Conservation (phyloP, 202 grass and related monocot genomes). For the Cymbopogon flexuosus region DNA sequence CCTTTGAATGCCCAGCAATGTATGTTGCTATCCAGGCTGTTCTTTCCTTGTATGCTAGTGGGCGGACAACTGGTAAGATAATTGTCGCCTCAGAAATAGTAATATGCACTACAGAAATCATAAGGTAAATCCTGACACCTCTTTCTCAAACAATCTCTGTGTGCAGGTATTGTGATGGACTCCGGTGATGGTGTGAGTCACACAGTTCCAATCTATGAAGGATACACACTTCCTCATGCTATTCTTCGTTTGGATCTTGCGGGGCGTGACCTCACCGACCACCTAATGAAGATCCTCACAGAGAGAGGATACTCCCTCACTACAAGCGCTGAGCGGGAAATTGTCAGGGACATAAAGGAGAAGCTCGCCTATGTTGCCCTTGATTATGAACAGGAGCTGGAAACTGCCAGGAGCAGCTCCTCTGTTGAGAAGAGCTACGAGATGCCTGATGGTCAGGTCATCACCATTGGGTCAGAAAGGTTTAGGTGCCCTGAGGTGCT, state of each 20-base stretch:
- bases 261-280: constrained; percentile 75
- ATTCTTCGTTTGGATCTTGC: constrained; percentile 83
- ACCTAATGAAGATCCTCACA: constrained; percentile 91
- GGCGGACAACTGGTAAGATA: constrained; percentile 75
- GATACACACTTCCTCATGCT: constrained; percentile 80
- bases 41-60: constrained; percentile 83
- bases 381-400: constrained; percentile 75
- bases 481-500: constrained; percentile 85
- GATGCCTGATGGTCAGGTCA: constrained; percentile 80
- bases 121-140: not conserved
- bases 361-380: constrained; percentile 72
- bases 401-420: constrained; percentile 66
- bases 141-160: not conserved
- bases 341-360: constrained; percentile 90
- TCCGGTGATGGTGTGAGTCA: constrained; percentile 92
- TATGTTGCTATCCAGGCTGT: constrained; percentile 94
- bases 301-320: constrained; percentile 89
- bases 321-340: constrained; percentile 73
- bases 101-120: not conserved
- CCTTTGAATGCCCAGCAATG: constrained; percentile 81
- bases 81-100: not conserved
- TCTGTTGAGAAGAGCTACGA: constrained; percentile 89
- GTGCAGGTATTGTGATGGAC: constrained; percentile 76
- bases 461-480: constrained; percentile 74
- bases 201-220: constrained; percentile 87